Conservation (phyloP, 2,329 filamentous ascomycete species). For the Penicillium sp. region DNA sequence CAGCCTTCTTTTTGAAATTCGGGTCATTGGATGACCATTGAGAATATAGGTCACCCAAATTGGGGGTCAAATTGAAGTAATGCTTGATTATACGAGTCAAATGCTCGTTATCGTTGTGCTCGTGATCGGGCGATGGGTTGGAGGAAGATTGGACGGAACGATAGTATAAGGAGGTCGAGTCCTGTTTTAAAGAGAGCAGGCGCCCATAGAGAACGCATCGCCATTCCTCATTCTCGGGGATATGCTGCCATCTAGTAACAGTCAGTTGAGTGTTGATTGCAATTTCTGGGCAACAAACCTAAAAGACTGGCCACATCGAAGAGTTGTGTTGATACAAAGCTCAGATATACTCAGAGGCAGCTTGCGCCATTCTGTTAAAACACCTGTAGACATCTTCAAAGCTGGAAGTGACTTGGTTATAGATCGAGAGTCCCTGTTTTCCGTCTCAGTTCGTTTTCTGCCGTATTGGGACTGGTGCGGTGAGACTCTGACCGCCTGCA, state of each 20-base stretch:
- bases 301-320: constrained; percentile 95
- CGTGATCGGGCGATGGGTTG: constrained; percentile 29
- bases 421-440: neutral
- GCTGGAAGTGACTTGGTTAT: neutral
- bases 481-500: constrained; percentile 21
- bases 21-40: constrained; percentile 84
- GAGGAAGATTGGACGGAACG: constrained; percentile 46
- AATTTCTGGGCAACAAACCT: constrained; percentile 45
- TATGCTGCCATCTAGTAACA: constrained; percentile 74
- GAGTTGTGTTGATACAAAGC: constrained; percentile 89
- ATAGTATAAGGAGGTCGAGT: constrained; percentile 77
- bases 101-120: constrained; percentile 56
- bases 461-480: constrained; percentile 22
- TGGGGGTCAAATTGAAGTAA: constrained; percentile 84
- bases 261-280: constrained; percentile 1
- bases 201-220: constrained; percentile 84
- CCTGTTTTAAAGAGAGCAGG: constrained; percentile 82
- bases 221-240: constrained; percentile 75
- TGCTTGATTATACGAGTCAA: constrained; percentile 73
- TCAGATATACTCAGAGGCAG: constrained; percentile 80
- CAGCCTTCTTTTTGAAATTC: constrained; percentile 86
- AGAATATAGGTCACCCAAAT: constrained; percentile 74
- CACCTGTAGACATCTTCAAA: constrained; percentile 28
- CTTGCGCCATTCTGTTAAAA: constrained; percentile 79
- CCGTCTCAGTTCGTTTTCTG: constrained; percentile 1